These are phyloP conservation scores for Echeveria elegans DNA, from an alignment of 164 flowering plant species.

Conservation along the genomic window DNA sequence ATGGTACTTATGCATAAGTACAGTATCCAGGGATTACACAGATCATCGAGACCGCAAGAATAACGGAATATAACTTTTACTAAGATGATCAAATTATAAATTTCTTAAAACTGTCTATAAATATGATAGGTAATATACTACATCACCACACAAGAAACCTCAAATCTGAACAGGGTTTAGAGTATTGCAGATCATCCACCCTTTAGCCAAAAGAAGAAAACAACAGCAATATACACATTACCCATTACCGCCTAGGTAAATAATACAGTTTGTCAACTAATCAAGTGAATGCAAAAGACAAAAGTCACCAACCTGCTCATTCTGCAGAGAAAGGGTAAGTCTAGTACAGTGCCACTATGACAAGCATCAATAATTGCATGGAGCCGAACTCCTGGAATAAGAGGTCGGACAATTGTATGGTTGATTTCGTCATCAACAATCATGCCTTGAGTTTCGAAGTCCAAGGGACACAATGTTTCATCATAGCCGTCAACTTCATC, in stretches of 20 bases:
- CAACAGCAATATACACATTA: neutral
- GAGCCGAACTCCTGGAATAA: slow-evolving; percentile 70
- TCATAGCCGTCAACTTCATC: slow-evolving; percentile 93
- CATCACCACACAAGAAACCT: neutral
- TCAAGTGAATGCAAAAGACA: neutral
- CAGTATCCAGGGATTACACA: neutral
- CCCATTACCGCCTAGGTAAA: neutral
- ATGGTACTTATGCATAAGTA: neutral
- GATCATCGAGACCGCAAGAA: neutral
- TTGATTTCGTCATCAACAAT: slow-evolving; percentile 90
- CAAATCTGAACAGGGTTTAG: too few relatives aligned
- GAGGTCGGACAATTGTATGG: slow-evolving; percentile 67
- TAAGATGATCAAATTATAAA: neutral
- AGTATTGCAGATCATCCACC: neutral
- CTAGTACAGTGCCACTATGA: slow-evolving; percentile 85
- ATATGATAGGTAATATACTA: neutral
- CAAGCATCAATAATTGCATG: slow-evolving; percentile 89
- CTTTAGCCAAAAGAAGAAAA: neutral
- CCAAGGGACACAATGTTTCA: slow-evolving; percentile 81
- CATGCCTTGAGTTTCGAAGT: slow-evolving; percentile 89
- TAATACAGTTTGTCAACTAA: neutral
- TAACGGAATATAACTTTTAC: too few relatives aligned
- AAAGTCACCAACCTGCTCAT: slow-evolving; percentile 51
- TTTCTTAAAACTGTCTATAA: neutral
- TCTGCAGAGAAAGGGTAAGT: slow-evolving; percentile 75